Conservation (phyloP, 805 yeast species). For the Jamesozyma piceae region DNA sequence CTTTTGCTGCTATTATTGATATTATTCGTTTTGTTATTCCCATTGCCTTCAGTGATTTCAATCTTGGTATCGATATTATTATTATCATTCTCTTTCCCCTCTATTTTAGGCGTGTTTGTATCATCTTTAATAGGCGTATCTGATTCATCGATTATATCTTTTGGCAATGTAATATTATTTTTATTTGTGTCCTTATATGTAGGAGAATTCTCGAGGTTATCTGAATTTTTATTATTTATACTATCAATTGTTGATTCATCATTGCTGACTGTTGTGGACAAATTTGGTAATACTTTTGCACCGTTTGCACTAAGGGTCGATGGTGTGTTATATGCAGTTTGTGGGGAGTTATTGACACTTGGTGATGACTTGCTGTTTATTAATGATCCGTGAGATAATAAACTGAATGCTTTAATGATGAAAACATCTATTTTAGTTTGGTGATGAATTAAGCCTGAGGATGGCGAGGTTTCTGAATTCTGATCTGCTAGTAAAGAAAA, state of each 20-base stretch:
- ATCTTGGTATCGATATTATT: background rate
- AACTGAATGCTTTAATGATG: conserved; percentile 19
- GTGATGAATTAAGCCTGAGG: conserved; percentile 14
- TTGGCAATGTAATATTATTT: background rate
- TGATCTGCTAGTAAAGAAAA: background rate
- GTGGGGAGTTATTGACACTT: conserved; percentile 20
- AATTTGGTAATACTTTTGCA: no score
- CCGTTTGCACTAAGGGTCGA: no score
- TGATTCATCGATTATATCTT: background rate
- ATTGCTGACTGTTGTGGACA: background rate
- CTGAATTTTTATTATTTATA: no score
- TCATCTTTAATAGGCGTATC: background rate
- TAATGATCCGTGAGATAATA: conserved; percentile 15
- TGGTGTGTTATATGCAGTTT: conserved; percentile 19
- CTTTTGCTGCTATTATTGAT: background rate
- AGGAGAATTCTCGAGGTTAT: no score
- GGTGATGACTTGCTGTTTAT: conserved; percentile 12
- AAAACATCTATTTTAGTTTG: conserved; percentile 23
- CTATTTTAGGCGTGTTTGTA: background rate
- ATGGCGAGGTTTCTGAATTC: background rate
- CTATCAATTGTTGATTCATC: background rate
- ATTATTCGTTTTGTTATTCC: background rate
- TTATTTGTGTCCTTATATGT: no score
- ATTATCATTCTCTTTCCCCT: background rate
- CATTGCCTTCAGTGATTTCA: background rate